A percentile compares a stretch with the other conserved stretches of the same genome.
Conservation (phyloP, 805 yeast genomes). For the Clavispora fructus region DNA sequence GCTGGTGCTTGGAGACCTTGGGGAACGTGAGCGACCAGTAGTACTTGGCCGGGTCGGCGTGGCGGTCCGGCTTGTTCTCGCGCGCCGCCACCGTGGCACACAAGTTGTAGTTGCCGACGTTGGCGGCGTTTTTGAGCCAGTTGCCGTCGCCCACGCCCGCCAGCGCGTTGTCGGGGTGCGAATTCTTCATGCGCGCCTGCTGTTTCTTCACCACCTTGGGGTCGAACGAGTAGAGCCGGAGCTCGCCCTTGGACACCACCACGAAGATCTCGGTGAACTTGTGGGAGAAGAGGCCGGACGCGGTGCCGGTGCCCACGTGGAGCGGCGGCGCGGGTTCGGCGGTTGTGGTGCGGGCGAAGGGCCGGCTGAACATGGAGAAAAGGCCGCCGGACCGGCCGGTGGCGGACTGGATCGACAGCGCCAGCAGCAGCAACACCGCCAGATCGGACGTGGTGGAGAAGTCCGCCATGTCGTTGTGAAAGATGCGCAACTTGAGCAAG, state of each 20-base stretch:
- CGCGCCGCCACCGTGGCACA: conserved; percentile 47
- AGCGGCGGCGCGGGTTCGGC: conserved; percentile 1
- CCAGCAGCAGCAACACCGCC: conserved; percentile 7
- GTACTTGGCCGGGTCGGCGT: conserved; percentile 17
- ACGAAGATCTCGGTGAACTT: conserved; percentile 47
- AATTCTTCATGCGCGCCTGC: conserved; percentile 24
- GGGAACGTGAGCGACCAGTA: conserved; percentile 58
- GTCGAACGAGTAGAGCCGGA: conserved; percentile 53
- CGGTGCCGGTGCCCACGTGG: conserved; percentile 7
- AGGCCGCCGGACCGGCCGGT: conserved; percentile 7
- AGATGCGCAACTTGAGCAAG: conserved; percentile 40
- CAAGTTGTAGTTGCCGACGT: conserved; percentile 47
- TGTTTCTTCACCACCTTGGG: conserved; percentile 39
- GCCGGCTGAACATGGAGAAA: conserved; percentile 16
- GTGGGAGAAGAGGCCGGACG: conserved; percentile 15
- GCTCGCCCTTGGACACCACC: conserved; percentile 65
- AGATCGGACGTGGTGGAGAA: conserved; percentile 2
- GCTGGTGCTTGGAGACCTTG: conserved; percentile 26
- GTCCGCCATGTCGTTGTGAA: conserved; percentile 35
- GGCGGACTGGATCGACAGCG: conserved; percentile 8
- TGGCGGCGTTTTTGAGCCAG: conserved; percentile 61
- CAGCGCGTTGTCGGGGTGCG: conserved; percentile 18
- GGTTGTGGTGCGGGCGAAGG: conserved; percentile 1
- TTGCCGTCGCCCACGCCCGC: conserved; percentile 54
- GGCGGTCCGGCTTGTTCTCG: conserved; percentile 18